A percentile compares a stretch with the other conserved stretches of the same genome.
phyloP scores from a whole-genome alignment of 73 alveolate species.

The Loxodes magnus region DNA sequence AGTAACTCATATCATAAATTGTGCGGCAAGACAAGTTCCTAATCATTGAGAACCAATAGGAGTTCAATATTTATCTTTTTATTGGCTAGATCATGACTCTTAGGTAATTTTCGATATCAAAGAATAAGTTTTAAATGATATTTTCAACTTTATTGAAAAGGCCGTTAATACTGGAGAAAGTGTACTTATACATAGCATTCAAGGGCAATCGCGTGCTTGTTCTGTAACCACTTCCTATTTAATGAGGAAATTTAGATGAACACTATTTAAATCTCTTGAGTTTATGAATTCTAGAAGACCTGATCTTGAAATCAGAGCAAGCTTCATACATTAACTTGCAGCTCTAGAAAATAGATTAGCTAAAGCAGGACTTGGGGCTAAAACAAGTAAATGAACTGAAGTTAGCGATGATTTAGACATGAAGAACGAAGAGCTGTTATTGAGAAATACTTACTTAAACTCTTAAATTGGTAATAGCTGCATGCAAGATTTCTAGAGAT shows the following conservation, averaged over 20 bases:
- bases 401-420: constrained; percentile 40
- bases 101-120: constrained; percentile 76
- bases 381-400: constrained; percentile 73
- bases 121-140: constrained; percentile 83
- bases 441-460: constrained; percentile 73
- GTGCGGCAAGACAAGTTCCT: constrained; percentile 83
- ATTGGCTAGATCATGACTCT: constrained; percentile 86
- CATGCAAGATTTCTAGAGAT: constrained; percentile 51
- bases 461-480: constrained; percentile 82
- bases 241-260: constrained; percentile 87
- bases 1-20: constrained; percentile 91
- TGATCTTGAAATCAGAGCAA: constrained; percentile 61
- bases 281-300: constrained; percentile 74
- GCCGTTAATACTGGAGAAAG: constrained; percentile 87
- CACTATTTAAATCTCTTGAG: constrained; percentile 60
- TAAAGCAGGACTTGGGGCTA: constrained; percentile 50
- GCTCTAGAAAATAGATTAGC: constrained; percentile 51
- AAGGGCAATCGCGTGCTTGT: constrained; percentile 93
- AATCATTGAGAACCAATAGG: constrained; percentile 91
- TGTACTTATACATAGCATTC: constrained; percentile 91
- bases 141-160: constrained; percentile 86
- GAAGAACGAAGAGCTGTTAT: constrained; percentile 61
- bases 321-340: constrained; percentile 46
- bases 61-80: constrained; percentile 72
- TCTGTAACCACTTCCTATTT: constrained; percentile 81